Percentiles rank a stretch among this genome's conserved stretches.
phyloP scores from a whole-genome alignment of 1,284 basidiomycete species.

The Nidula niveotomentosa region DNA sequence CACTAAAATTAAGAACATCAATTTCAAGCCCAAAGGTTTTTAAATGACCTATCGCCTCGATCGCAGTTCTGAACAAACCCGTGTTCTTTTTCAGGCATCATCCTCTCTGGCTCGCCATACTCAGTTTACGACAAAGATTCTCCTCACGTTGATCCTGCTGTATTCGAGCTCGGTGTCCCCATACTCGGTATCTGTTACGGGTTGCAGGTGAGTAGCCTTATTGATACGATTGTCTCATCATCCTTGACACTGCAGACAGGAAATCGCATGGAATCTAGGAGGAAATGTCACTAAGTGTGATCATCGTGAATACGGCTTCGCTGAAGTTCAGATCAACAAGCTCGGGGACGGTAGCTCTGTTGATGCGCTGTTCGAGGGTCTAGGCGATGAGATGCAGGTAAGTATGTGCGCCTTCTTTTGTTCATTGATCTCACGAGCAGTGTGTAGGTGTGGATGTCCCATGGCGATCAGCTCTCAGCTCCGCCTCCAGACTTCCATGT shows the following conservation, averaged over 20 bases:
- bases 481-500: constrained; percentile 86
- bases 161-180: constrained; percentile 91
- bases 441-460: constrained; percentile 98
- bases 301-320: constrained; percentile 95
- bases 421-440: constrained; percentile 1
- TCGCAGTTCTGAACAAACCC: not conserved
- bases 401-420: constrained; percentile 14
- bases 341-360: constrained; percentile 58
- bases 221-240: not conserved
- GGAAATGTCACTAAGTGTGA: constrained; percentile 90
- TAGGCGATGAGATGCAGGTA: constrained; percentile 85
- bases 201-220: constrained; percentile 65
- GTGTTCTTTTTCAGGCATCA: constrained; percentile 68
- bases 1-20: constrained; percentile 85
- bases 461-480: constrained; percentile 91
- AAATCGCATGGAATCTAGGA: constrained; percentile 90
- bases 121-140: constrained; percentile 95
- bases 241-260: constrained; percentile 41
- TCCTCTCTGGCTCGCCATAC: constrained; percentile 97
- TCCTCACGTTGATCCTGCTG: constrained; percentile 93
- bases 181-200: constrained; percentile 99
- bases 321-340: constrained; percentile 77
- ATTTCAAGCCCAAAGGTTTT: constrained; percentile 93
- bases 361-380: constrained; percentile 83
- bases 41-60: not conserved